Evolutionary conservation across 176 grass and related monocot species (phyloP).

Genomic region (Juncus effusus): DNA sequence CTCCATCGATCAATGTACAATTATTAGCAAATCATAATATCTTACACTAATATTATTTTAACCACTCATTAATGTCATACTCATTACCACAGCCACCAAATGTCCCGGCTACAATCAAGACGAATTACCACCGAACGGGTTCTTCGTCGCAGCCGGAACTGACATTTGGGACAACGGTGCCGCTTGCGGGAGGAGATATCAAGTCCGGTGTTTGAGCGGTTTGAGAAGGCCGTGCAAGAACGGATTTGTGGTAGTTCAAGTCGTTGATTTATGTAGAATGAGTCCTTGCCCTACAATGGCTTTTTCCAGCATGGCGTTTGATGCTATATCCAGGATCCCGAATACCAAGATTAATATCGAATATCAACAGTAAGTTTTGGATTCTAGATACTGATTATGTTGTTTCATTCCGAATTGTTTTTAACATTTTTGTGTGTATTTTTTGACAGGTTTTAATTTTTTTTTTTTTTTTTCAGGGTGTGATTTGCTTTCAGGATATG

Average conservation of each 20-base stretch:
- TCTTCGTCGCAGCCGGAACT: constrained; percentile 33
- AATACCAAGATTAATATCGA: constrained; percentile 46
- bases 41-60: too few species aligned
- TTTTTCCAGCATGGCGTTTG: constrained; percentile 34
- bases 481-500: too few species aligned
- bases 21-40: too few species aligned
- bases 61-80: too few species aligned
- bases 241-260: constrained; percentile 26
- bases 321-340: constrained; percentile 30
- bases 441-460: too few species aligned
- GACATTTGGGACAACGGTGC: constrained; percentile 44
- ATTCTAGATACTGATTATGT: too few species aligned
- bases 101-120: constrained; percentile 32
- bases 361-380: constrained; percentile 23
- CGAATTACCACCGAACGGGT: constrained; percentile 28
- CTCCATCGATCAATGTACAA: too few species aligned
- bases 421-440: too few species aligned
- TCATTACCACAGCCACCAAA: constrained; percentile 22
- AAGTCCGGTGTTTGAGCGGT: constrained; percentile 37
- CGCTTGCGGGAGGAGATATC: constrained; percentile 40
- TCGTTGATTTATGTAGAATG: constrained; percentile 32
- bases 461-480: too few species aligned
- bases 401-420: too few species aligned
- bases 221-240: constrained; percentile 37
- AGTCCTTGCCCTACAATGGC: constrained; percentile 32